phyloP scores from a whole-genome alignment of 2,329 filamentous ascomycete genomes.

The Pyrenochaeta sp. region DNA sequence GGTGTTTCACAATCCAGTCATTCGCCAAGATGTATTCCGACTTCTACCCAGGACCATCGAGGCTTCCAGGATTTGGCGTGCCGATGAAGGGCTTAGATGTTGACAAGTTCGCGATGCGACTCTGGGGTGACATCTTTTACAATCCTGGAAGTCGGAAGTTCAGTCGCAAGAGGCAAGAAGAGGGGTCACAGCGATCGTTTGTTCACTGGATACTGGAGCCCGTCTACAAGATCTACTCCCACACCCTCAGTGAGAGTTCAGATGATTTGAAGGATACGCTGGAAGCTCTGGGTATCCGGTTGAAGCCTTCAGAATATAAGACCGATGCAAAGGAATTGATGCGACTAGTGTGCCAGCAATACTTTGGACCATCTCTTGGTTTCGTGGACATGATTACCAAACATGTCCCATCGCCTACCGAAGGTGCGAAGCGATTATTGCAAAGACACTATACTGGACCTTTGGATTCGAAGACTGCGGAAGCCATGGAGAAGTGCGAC shows the following conservation, averaged over 20 bases:
- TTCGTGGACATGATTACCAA: slow-evolving; percentile 96
- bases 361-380: slow-evolving; percentile 87
- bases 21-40: slow-evolving; percentile 98
- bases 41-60: slow-evolving; percentile 71
- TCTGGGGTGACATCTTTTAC: slow-evolving; percentile 98
- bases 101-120: slow-evolving; percentile 80
- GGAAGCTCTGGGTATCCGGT: slow-evolving; percentile 77
- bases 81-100: slow-evolving; percentile 66
- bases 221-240: slow-evolving; percentile 96
- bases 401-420: slow-evolving; percentile 86
- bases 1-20: slow-evolving; percentile 94
- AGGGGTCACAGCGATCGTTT: slow-evolving; percentile 83
- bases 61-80: slow-evolving; percentile 44
- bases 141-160: slow-evolving; percentile 92
- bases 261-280: slow-evolving; percentile 84
- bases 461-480: slow-evolving; percentile 79
- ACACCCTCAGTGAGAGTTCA: slow-evolving; percentile 90
- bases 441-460: slow-evolving; percentile 93
- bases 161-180: slow-evolving; percentile 84
- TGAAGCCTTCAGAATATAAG: slow-evolving; percentile 94
- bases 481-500: slow-evolving; percentile 82
- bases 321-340: slow-evolving; percentile 88
- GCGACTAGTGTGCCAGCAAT: slow-evolving; percentile 90
- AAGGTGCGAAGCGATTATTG: slow-evolving; percentile 78
- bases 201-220: slow-evolving; percentile 95